These are phyloP conservation scores for Leccinum subtestaceum DNA, from an alignment of 768 basidiomycete species.

Conservation along the genomic window DNA sequence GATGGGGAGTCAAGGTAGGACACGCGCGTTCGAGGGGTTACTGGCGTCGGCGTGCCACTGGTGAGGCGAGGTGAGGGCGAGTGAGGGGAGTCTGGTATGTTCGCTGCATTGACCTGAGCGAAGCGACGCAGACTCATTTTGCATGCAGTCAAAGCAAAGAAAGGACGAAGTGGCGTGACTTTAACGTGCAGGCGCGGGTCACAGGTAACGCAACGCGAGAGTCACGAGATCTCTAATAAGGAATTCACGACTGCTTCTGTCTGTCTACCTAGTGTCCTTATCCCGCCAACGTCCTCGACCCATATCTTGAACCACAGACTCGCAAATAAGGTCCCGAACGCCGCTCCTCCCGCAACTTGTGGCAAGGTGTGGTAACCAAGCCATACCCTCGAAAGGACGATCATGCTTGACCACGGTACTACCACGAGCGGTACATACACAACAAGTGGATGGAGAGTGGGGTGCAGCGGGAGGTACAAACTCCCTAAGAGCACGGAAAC, in stretches of 20 bases:
- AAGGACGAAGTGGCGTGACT: conserved; percentile 19
- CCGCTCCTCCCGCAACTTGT: conserved; percentile 61
- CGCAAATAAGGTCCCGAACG: conserved; percentile 54
- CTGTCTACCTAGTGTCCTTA: conserved; percentile 20
- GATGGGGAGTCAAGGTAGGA: conserved; percentile 58
- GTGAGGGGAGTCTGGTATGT: conserved; percentile 38
- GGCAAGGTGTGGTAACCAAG: conserved; percentile 74
- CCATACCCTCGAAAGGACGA: conserved; percentile 67
- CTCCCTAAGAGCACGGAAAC: conserved; percentile 59
- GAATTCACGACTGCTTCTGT: conserved; percentile 9
- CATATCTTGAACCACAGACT: conserved; percentile 58
- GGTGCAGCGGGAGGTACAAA: conserved; percentile 56
- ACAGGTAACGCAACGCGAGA: conserved; percentile 23
- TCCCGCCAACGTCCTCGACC: conserved; percentile 29
- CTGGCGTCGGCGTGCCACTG: conserved; percentile 40
- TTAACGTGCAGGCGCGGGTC: conserved; percentile 14
- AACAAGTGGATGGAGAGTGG: conserved; percentile 41
- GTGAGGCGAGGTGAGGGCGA: conserved; percentile 35
- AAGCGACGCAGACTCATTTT: conserved; percentile 57
- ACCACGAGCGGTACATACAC: conserved; percentile 43
- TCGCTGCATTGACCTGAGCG: conserved; percentile 48
- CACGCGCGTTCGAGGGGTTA: conserved; percentile 47
- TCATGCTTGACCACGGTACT: conserved; percentile 52
- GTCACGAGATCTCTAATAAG: conserved; percentile 20
- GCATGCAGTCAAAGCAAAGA: conserved; percentile 6